Base-by-base conservation (phyloP, 371 early-diverging fungal species). In the Mucor saturninus region DNA sequence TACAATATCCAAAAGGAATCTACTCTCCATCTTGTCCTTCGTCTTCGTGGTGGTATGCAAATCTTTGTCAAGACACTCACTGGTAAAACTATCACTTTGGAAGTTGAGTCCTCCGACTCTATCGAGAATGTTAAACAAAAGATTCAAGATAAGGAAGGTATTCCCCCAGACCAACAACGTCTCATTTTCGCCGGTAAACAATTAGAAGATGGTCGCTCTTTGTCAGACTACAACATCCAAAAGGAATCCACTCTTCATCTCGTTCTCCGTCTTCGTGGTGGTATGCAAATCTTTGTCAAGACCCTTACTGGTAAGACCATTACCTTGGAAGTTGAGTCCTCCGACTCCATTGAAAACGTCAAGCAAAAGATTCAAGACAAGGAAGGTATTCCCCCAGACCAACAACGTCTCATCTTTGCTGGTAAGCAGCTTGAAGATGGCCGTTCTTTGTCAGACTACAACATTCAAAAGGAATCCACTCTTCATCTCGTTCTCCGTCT, bases 171-270 rank as follows among this genome's bases (percentile, higher is more conserved):
- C 80, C 99, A 99, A 88, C 99, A 98, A 86, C 95, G 98, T 69
- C 88, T 98, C 54, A 99, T 99, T 75, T 98, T 99, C 78, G 98
- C 98, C 77, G 99, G 97, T 68, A 98, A 98, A 85, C 98, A 99
- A 86, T 90, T 99, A 54, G 97, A 97, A 81, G 97, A 97, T 79
- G 97, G 95, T 59, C 94, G 95, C 75, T 82, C 85, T 39, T 83
- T 91, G 5, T 80, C 85, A 45, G 91, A 91, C 78, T 91, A 91
- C 82, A 91, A 90, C 81, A 91, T 89, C 81, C 92, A 91, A 77
- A 90, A 90, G 83, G 97, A 97, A 83, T 96, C 96, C 48, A 98
- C 98, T 64, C 92, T 98, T 54, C 98, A 98, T 85, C 79, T 98
- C 56, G 97, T 97, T 32, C 89, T 98, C 59, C 93, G 98, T 82